A percentile compares a stretch with the other conserved stretches of the same genome.
Evolutionary conservation across 805 yeast genomes (phyloP).

Genomic region (Torulaspora quercuum): DNA sequence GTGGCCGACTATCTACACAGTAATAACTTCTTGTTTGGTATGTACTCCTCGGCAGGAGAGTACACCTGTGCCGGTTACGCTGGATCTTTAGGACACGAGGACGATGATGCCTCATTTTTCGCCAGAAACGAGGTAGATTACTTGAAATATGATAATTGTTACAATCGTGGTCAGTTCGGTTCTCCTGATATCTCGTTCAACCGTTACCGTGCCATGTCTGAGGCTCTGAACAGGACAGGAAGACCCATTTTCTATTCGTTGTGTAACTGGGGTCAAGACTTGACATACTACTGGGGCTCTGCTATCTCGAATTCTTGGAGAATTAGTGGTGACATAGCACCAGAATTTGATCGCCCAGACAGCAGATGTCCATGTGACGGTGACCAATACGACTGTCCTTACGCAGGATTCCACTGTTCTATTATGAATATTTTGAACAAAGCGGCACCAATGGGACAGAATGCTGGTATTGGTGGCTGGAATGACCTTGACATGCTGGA

Average conservation of each 20-base stretch:
- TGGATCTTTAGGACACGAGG: constrained; percentile 33
- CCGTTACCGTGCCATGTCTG: constrained; percentile 32
- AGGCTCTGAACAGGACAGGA: constrained; percentile 33
- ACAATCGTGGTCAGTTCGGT: constrained; percentile 31
- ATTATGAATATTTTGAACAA: constrained; percentile 28
- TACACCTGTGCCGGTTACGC: constrained; percentile 35
- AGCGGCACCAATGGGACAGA: constrained; percentile 31
- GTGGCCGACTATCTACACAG: constrained; percentile 29
- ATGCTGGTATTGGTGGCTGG: constrained; percentile 29
- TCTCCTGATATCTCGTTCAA: constrained; percentile 27
- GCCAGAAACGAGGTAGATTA: constrained; percentile 35
- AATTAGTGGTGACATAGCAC: constrained; percentile 31
- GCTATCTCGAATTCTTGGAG: constrained; percentile 24
- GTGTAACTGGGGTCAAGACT: constrained; percentile 37
- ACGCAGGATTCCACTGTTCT: constrained; percentile 32
- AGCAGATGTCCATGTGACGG: constrained; percentile 33
- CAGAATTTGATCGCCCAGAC: constrained; percentile 18
- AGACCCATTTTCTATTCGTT: constrained; percentile 27
- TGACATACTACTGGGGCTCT: constrained; percentile 33
- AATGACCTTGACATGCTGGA: constrained; percentile 35
- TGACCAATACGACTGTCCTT: constrained; percentile 23
- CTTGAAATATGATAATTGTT: constrained; percentile 36
- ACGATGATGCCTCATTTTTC: constrained; percentile 29
- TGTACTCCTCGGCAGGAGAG: constrained; percentile 37
- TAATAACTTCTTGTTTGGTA: constrained; percentile 32